These are phyloP conservation scores for Phytopythium litorale DNA, from an alignment of 352 stramenopile species.

Conservation along the genomic window DNA sequence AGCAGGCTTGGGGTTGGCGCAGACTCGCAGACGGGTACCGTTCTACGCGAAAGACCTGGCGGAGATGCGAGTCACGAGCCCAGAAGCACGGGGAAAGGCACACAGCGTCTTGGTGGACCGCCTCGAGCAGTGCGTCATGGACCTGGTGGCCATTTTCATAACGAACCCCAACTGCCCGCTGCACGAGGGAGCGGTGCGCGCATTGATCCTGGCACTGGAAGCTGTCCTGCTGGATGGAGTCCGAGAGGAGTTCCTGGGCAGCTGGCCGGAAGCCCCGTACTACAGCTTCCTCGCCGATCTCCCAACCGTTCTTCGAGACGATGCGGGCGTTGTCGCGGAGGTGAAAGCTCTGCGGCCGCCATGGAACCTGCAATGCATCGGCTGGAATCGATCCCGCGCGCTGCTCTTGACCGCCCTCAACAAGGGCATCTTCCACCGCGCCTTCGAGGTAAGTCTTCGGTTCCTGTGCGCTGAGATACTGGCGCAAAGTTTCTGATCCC, in stretches of 20 bases:
- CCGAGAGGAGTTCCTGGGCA: conserved; percentile 42
- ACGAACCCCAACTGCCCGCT: conserved; percentile 59
- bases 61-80: conserved; percentile 17
- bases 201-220: conserved; percentile 63
- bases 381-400: conserved; percentile 62
- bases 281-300: conserved; percentile 69
- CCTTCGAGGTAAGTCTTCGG: conserved; percentile 46
- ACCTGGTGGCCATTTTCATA: conserved; percentile 75
- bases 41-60: conserved; percentile 36
- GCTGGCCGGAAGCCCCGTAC: conserved; percentile 71
- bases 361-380: conserved; percentile 42
- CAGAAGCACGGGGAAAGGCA: background rate
- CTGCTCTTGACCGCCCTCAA: conserved; percentile 71
- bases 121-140: conserved; percentile 40
- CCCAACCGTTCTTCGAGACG: conserved; percentile 53
- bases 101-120: conserved; percentile 11
- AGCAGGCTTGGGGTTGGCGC: background rate
- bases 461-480: background rate
- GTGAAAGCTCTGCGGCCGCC: conserved; percentile 30
- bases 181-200: conserved; percentile 61
- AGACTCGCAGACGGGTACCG: conserved; percentile 12
- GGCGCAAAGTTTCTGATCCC: background rate
- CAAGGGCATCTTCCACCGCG: conserved; percentile 67
- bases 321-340: conserved; percentile 56
- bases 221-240: conserved; percentile 60